Evolutionary conservation across 805 yeast species (phyloP).

Genomic region (Ogataea saltuana): DNA sequence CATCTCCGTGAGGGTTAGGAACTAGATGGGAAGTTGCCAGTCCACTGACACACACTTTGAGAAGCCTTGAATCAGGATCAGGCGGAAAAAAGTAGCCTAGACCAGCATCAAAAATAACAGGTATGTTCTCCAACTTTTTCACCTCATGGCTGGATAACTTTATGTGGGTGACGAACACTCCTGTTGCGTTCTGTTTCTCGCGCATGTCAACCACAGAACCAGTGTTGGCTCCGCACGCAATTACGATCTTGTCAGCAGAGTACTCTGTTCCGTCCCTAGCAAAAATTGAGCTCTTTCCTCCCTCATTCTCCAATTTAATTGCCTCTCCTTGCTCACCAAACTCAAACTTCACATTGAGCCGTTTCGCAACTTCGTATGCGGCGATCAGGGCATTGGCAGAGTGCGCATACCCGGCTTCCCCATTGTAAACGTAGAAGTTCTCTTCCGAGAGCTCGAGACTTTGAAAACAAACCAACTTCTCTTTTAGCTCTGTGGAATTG

Average conservation of each 20-base stretch:
- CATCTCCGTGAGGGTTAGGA: conserved; percentile 19
- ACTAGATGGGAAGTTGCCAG: conserved; percentile 34
- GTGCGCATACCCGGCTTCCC: conserved; percentile 45
- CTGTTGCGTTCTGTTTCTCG: conserved; percentile 40
- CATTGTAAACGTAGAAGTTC: conserved; percentile 33
- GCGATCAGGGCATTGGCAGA: conserved; percentile 41
- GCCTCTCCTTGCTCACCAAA: conserved; percentile 38
- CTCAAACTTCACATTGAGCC: conserved; percentile 37
- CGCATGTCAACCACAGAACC: conserved; percentile 37
- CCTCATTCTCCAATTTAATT: conserved; percentile 9
- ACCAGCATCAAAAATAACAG: conserved; percentile 46
- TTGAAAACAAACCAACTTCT: conserved; percentile 21
- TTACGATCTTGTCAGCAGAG: conserved; percentile 38
- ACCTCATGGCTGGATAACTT: conserved; percentile 39
- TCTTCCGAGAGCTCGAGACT: conserved; percentile 14
- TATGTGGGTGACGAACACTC: conserved; percentile 42
- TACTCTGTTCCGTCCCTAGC: conserved; percentile 32
- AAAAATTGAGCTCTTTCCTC: conserved; percentile 21
- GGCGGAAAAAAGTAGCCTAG: conserved; percentile 53
- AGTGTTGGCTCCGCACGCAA: conserved; percentile 44
- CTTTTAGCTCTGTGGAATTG: conserved; percentile 34
- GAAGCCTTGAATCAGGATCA: conserved; percentile 36
- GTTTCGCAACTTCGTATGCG: conserved; percentile 32
- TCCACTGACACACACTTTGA: conserved; percentile 43
- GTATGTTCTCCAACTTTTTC: conserved; percentile 37